Conservation (phyloP, 305 asterid genomes). For the Striga hermonthica region DNA sequence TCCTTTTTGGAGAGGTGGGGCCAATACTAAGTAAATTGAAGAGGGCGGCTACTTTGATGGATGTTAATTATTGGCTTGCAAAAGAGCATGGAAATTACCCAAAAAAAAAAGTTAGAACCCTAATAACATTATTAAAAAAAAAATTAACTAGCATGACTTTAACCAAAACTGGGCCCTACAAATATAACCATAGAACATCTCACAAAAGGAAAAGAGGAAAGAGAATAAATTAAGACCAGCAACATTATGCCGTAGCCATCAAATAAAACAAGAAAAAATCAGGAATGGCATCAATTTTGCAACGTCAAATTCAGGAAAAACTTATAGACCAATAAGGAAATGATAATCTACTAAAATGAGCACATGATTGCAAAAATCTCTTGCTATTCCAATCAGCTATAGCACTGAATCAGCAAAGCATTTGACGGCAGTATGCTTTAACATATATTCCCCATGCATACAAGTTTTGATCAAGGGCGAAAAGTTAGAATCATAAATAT, state of each 20-base stretch:
- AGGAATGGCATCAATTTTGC: neutral
- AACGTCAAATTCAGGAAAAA: neutral
- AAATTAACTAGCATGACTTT: constrained; percentile 4
- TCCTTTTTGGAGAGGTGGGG: neutral
- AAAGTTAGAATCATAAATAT: neutral
- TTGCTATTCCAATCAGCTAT: neutral
- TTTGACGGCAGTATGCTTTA: neutral
- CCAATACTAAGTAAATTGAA: neutral
- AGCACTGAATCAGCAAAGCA: neutral
- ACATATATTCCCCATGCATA: neutral
- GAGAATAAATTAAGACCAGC: neutral
- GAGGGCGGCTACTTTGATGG: neutral
- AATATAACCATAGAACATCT: neutral
- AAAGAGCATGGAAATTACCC: constrained; percentile 4
- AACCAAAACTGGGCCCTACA: neutral
- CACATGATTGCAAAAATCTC: constrained; percentile 1
- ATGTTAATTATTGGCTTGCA: constrained; percentile 3
- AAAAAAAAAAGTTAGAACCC: neutral
- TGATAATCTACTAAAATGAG: neutral
- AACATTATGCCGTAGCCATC: neutral
- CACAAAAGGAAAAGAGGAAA: neutral
- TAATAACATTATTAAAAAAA: neutral
- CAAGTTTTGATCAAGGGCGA: neutral
- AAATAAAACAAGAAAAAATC: neutral
- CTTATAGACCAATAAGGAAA: neutral